Base-by-base conservation (phyloP, 192 early-diverging fungal species). In the Gonapodya sp. region DNA sequence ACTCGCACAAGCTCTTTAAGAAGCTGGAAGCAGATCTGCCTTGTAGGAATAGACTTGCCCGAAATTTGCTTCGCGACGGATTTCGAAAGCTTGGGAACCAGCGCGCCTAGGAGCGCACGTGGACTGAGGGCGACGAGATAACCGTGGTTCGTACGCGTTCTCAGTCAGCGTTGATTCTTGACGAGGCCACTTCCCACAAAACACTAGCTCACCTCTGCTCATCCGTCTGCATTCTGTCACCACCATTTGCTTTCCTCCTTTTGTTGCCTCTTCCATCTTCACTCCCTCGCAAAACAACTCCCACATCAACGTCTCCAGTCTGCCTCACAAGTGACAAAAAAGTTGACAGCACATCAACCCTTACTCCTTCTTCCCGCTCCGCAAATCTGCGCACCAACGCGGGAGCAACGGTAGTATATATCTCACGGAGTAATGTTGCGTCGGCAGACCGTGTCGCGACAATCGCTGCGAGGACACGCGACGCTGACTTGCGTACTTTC, bases 401-500 rank as follows among this genome's bases (percentile, higher is more conserved):
- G 31, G 94, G 94, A 0, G 92, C 89, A 36, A 96, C 91, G 8
- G 80, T 86, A 16, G 88, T 78, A 81, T 94, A 93, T 31, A 95
- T 84, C 78, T 89, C 85, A 72, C 82, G 81, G 2, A 95, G 85
- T 35, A 92, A 77, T 74, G 94, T 93, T 2, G 34, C 34, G 75
- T 18, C 34, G 8, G 30, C 2, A 16, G 75, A 32, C 1, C 92
- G 91, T 0, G 94, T 94, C 46, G 85, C 89, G 73, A 96, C 93
- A 36, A 90, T 80, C 36, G 89, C 83, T 0, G 88, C 80, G 0
- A 96, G 83, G 1, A 95, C 81, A 81, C 94, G 94, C 2, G 92
- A 88, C n/a, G 93, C 87, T 0, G 94, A 90, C 16, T 93, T 87
- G 73, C 95, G 92, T 1, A 96, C 95, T 83, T 96, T 96, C 95